Percentiles rank a stretch among this genome's conserved stretches.
These are phyloP conservation scores for Fusarium sp. DNA, from an alignment of 2,329 filamentous ascomycete genomes.

Conservation along the genomic window DNA sequence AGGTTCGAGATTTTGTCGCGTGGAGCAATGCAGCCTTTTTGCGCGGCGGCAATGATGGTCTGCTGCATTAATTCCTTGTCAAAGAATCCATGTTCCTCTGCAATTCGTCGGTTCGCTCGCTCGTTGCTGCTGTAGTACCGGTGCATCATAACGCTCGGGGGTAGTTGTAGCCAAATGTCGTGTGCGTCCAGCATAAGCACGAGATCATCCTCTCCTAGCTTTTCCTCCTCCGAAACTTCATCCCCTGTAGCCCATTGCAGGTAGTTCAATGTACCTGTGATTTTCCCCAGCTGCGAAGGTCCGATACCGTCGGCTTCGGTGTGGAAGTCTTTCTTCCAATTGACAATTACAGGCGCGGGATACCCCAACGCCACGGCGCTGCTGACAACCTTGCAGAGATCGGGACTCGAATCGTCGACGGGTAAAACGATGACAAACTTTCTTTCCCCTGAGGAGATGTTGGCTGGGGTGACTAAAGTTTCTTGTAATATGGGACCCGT, in stretches of 20 bases:
- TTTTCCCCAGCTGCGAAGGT: conserved; percentile 43
- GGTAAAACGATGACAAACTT: conserved; percentile 40
- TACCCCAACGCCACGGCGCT: conserved; percentile 43
- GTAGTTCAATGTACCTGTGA: conserved; percentile 43
- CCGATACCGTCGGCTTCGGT: conserved; percentile 36
- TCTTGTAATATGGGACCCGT: conserved; percentile 19
- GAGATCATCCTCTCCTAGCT: conserved; percentile 40
- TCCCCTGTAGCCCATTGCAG: conserved; percentile 37
- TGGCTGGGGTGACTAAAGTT: background rate
- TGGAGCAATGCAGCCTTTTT: conserved; percentile 40
- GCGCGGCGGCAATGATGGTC: conserved; percentile 38
- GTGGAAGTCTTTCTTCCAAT: conserved; percentile 43
- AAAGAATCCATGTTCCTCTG: conserved; percentile 30
- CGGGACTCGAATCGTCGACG: conserved; percentile 40
- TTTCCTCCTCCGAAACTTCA: conserved; percentile 21
- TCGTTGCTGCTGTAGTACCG: conserved; percentile 40
- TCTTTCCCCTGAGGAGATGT: conserved; percentile 26
- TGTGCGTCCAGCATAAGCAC: conserved; percentile 45
- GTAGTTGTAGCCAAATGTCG: conserved; percentile 46
- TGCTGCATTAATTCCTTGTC: conserved; percentile 33
- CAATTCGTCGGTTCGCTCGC: conserved; percentile 32
- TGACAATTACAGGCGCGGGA: conserved; percentile 45
- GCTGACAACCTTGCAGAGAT: conserved; percentile 44
- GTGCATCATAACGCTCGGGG: conserved; percentile 42
- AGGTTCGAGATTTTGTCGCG: conserved; percentile 38